Percentiles rank a stretch among this genome's conserved stretches.
These are phyloP conservation scores for Chrysoporthe puriensis DNA, from an alignment of 2,329 filamentous ascomycete species.

Conservation along the genomic window DNA sequence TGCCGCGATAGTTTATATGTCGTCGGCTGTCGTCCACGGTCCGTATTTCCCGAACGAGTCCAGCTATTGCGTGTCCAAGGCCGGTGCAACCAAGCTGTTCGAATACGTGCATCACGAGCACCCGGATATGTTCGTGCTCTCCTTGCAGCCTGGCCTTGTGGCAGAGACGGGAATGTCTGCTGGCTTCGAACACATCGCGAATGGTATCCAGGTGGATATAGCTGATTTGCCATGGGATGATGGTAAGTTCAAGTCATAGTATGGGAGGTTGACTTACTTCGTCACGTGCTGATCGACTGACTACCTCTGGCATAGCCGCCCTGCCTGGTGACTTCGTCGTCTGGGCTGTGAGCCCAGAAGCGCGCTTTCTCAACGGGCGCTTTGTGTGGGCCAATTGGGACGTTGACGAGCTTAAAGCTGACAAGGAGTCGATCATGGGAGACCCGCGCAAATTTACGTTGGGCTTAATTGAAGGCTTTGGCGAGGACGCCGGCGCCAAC, in stretches of 20 bases:
- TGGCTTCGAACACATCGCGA: constrained; percentile 14
- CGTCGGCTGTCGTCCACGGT: constrained; percentile 8
- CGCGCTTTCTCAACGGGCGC: constrained; percentile 39
- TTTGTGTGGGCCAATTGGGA: constrained; percentile 43
- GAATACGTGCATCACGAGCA: constrained; percentile 20
- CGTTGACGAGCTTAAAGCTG: constrained; percentile 37
- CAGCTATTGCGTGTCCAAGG: constrained; percentile 15
- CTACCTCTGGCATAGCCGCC: constrained; percentile 3
- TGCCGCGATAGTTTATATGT: neutral
- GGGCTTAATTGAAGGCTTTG: neutral
- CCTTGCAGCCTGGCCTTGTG: constrained; percentile 16
- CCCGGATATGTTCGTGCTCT: constrained; percentile 10
- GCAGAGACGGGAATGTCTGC: constrained; percentile 9
- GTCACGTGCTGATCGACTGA: neutral
- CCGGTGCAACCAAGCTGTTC: constrained; percentile 16
- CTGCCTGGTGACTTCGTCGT: constrained; percentile 40
- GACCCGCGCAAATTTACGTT: constrained; percentile 9
- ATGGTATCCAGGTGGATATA: constrained; percentile 7
- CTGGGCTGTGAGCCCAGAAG: constrained; percentile 40
- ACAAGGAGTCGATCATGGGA: neutral
- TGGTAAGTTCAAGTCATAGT: neutral
- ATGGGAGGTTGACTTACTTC: neutral
- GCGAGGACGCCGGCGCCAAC: neutral
- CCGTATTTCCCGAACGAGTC: constrained; percentile 17
- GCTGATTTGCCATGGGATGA: neutral